Base-by-base conservation (phyloP, 305 asterid species). In the Fraxinus angustifolia region DNA sequence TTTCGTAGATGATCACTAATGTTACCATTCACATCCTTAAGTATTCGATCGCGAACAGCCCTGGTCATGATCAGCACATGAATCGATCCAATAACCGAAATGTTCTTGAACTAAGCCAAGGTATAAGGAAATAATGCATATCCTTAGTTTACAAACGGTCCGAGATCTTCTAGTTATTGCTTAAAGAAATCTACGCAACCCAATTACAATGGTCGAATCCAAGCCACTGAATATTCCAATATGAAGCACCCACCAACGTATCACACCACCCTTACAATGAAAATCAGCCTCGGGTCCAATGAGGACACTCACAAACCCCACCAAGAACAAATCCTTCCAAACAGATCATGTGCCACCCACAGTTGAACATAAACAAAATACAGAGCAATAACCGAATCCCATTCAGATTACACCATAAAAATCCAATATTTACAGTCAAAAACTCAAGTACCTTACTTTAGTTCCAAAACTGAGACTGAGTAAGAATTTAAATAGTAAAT, bases 21-120 rank as follows among this genome's bases (percentile, higher is more conserved):
- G 81, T 94, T 84, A 71, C 91, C 97, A 88, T 96, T 94, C 85
- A 92, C 97, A 87, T 96, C 98, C 89, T 92, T 91, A 42, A 94
- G 97, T 83, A 94, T 86, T 83, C 97, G 93, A 85, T 96, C 97
- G 28, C 97, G 91, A 86, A 85, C 92, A 65, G 89, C 91, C 87
- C 92, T 91, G 89, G 98, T 94, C 99, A 94, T 96, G 93, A 89
- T 94, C 93, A 90, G 82, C 79, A 75, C 88, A 87, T 79, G 72
- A 81, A 86, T 82, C 78, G 85, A 79, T 81, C 88, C 88, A 86
- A 81, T 8, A 45, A 73, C 26, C 12, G 73, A 81, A 77, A 81
- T 83, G 77, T 76, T 78, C 80, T 82, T 70, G 84, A 83, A 79
- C 68, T 73, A 88, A 77, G 67, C 88, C 88, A 82, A 87, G 73